Base-by-base conservation (phyloP, 129 eudicot species). In the Ambrosia trifida region DNA sequence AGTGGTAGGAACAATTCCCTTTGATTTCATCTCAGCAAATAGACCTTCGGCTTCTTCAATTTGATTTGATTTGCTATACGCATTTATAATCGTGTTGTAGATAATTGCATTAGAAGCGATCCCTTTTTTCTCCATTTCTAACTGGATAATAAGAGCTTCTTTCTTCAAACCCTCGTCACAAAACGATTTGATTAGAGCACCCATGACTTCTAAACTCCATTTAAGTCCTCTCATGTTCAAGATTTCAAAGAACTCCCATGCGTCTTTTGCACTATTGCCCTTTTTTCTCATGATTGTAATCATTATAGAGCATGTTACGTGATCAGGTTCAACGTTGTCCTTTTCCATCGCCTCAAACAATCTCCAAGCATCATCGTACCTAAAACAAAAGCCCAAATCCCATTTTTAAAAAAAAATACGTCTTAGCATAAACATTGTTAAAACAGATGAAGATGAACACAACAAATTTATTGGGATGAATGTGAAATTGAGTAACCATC, bases 11-110 rank as follows among this genome's bases (percentile, higher is more conserved):
- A 58, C 51, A 41, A 94, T 67, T 17, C 96, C 83, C 72, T 89
- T 94, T 16, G 73, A 68, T 50, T 82, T 94, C 97, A 94, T 94
- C 80, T 94, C 98, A 41, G 84, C 74, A 81, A 89, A 87, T 12
- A 94, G 88, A 63, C 96, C 98, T 81, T 94, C 98, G 10, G 96
- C 96, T 78, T 94, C 98, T 83, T 94, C 97, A 30, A 94, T 70
- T 30, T 82, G 87, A 76, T 89, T 68, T 1, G 96, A 94, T 53
- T 94, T 87, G 72, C 81, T 62, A 64, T 83, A 89, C n/a, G 96
- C 93, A 49, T 94, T 88, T 88, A 94, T 94, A 46, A 94, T 75
- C 12, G 96, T 94, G 76, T 94, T 89, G 64, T 94, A 94, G 32
- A 94, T 73, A 19, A 89, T 69, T 20, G 86, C 89, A 72, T 89